A percentile compares a stretch with the other conserved stretches of the same genome.
Conservation (phyloP, 257 asterid genomes). For the Solanum ahanhuiri region DNA sequence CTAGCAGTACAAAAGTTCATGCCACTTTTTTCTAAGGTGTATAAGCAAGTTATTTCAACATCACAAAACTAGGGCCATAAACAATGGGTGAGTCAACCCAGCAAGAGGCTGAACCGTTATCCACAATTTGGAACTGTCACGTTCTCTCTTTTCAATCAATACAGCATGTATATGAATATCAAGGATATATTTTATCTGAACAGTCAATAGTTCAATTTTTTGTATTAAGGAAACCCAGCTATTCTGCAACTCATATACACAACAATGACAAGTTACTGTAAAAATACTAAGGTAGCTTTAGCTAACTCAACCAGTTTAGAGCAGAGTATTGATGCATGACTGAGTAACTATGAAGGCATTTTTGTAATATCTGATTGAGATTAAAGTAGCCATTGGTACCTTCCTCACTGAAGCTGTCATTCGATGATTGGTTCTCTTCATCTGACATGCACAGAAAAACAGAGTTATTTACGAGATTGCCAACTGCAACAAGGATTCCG, state of each 20-base stretch:
- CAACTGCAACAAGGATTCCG: conserved; percentile 95
- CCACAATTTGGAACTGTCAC: background rate
- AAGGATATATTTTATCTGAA: background rate
- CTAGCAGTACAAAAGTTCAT: background rate
- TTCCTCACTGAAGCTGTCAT: conserved; percentile 57
- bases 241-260: background rate
- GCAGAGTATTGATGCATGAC: background rate
- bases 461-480: conserved; percentile 88
- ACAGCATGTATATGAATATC: background rate
- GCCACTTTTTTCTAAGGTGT: background rate
- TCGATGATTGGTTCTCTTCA: conserved; percentile 55
- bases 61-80: background rate
- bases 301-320: background rate
- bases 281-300: background rate
- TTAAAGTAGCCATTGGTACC: conserved; percentile 30
- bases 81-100: background rate
- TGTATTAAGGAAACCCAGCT: background rate
- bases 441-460: conserved; percentile 66
- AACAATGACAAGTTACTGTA: background rate
- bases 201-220: background rate
- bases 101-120: background rate
- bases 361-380: conserved; percentile 1
- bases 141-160: background rate
- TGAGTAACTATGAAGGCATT: background rate
- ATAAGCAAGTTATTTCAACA: background rate